phyloP scores from a whole-genome alignment of 352 stramenopile species.

The Phytopythium aichiense region DNA sequence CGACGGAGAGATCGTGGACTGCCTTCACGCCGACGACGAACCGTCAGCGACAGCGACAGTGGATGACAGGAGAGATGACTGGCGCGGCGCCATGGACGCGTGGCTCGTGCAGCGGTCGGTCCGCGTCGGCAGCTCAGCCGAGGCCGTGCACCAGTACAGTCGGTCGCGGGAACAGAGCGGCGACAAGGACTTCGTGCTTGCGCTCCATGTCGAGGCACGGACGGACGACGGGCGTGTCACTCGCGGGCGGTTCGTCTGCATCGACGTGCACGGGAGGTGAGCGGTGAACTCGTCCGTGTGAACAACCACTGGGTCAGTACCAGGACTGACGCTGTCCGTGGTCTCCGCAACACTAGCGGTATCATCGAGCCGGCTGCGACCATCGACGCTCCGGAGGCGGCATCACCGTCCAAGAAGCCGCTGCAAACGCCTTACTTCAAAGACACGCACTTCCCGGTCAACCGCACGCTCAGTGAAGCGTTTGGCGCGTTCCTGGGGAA shows the following conservation, averaged over 20 bases:
- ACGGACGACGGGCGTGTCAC: conserved; percentile 15
- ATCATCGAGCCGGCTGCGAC: conserved; percentile 37
- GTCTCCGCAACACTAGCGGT: conserved; percentile 5
- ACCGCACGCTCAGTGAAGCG: conserved; percentile 27
- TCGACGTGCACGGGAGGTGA: conserved; percentile 43
- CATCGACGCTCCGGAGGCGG: conserved; percentile 1
- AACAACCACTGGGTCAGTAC: neutral
- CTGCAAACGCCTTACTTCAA: conserved; percentile 23
- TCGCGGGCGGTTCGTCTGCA: conserved; percentile 34
- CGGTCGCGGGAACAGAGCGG: conserved; percentile 15
- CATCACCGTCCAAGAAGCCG: neutral
- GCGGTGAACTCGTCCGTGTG: neutral
- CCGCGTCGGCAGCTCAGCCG: conserved; percentile 21
- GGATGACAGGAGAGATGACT: neutral
- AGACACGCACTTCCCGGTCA: conserved; percentile 60
- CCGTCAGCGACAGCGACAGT: neutral
- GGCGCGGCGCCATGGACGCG: conserved; percentile 11
- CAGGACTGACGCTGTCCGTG: neutral
- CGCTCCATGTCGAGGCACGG: conserved; percentile 39
- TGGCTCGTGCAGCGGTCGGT: conserved; percentile 23
- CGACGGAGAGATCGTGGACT: conserved; percentile 9
- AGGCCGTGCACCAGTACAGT: conserved; percentile 31
- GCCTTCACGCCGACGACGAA: neutral
- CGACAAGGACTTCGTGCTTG: conserved; percentile 38
- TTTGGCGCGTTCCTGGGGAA: conserved; percentile 52